Evolutionary conservation across 2,329 filamentous ascomycete species (phyloP), one percentile per base, ranked within the genome.

Genomic region (Alternaria triticimaculans): DNA sequence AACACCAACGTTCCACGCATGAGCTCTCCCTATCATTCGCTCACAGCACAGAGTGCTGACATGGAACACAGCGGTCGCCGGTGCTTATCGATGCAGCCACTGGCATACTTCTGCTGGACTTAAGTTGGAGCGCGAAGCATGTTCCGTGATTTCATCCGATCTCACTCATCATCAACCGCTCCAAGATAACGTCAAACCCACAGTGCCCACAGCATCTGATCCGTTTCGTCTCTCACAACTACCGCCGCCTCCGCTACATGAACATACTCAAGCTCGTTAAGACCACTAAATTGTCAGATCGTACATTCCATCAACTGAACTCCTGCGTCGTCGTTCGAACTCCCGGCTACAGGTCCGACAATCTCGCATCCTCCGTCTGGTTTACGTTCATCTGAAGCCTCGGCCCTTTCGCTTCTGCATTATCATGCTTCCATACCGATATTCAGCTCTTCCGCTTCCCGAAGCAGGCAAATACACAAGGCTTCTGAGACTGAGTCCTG

Each of bases 381-480:
- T 1, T 11, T 3, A 18, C 15, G 4, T 18, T 6, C 9, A 6
- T 10, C 8, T n/a, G n/a, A 41, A 41, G 37, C 9, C 8, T 18
- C 4, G 3, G 0, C 5, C 0, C 9, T 10, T 6, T 18, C 3
- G n/a, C 37, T 18, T 18, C 2, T 9, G 3, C 5, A 0, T 6
- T 3, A 6, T 5, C 37, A 41, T 41, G 37, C 37, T 18, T 6
- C 37, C 37, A 18, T 41, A 41, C 5, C n/a, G 2, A 41, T 18
- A 41, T 11, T 2, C 37, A 18, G 37, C 8, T 41, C 37, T 41
- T 11, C 37, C 37, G n/a, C 37, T 11, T 2, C 37, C 37, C 1
- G n/a, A 2, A 18, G n/a, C 15, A 18, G 37, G 37, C 37, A 41
- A 41, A 18, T 0, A 41, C n/a, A 5, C 4, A 5, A 41, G 37